Evolutionary conservation across 2,329 filamentous ascomycete species (phyloP).

Genomic region (Penicillium fuscoglaucum): DNA sequence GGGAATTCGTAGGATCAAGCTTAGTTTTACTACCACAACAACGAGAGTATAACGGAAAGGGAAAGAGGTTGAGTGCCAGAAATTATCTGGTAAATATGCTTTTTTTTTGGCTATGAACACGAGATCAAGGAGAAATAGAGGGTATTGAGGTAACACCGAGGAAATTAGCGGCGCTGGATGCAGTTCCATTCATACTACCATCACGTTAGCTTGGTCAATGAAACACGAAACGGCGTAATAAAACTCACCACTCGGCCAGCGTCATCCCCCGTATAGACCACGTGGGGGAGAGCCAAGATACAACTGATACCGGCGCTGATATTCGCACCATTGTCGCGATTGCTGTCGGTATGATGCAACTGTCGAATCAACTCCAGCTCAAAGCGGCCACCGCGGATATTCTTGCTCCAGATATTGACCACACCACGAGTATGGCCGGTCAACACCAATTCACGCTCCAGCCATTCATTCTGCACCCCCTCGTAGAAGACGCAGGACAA

Average conservation of each 20-base stretch:
- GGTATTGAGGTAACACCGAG: background rate
- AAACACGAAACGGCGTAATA: background rate
- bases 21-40: background rate
- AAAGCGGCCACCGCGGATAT: slow-evolving; percentile 65
- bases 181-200: slow-evolving; percentile 59
- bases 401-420: slow-evolving; percentile 70
- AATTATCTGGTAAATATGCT: background rate
- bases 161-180: slow-evolving; percentile 49
- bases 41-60: background rate
- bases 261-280: slow-evolving; percentile 92
- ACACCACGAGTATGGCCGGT: slow-evolving; percentile 83
- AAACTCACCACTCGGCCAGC: slow-evolving; percentile 78
- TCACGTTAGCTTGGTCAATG: slow-evolving; percentile 20
- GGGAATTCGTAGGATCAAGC: background rate
- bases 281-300: slow-evolving; percentile 76
- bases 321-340: slow-evolving; percentile 59
- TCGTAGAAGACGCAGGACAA: slow-evolving; percentile 90
- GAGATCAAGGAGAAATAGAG: background rate
- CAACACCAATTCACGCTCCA: slow-evolving; percentile 81
- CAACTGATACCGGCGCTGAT: slow-evolving; percentile 73
- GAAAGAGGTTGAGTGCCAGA: background rate
- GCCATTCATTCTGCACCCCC: slow-evolving; percentile 84
- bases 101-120: background rate
- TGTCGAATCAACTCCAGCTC: slow-evolving; percentile 74
- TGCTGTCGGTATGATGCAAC: slow-evolving; percentile 75